These are phyloP conservation scores for Eucalyptus coolabah DNA, from an alignment of 345 rosid species.

Conservation along the genomic window DNA sequence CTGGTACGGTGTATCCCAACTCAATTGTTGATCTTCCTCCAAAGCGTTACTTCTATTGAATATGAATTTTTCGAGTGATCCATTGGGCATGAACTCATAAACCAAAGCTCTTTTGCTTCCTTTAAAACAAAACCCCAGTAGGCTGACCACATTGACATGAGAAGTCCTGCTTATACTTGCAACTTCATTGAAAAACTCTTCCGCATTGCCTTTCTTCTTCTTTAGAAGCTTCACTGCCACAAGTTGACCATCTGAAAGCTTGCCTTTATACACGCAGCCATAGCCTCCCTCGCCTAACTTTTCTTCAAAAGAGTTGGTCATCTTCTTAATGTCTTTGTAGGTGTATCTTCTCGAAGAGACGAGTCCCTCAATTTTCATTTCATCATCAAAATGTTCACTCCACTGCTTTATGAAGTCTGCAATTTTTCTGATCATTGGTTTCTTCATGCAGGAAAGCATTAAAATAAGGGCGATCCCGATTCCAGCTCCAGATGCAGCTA, in stretches of 20 bases:
- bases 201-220: conserved; percentile 30
- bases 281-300: conserved; percentile 29
- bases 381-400: not conserved
- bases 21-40: not conserved
- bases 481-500: not conserved
- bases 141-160: conserved; percentile 23
- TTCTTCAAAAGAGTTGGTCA: conserved; percentile 10
- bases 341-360: conserved; percentile 5
- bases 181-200: conserved; percentile 80
- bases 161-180: conserved; percentile 54
- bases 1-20: not conserved
- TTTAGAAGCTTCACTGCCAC: conserved; percentile 73
- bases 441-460: not conserved
- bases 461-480: not conserved
- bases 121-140: conserved; percentile 6
- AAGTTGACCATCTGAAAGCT: conserved; percentile 59
- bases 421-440: not conserved
- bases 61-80: conserved; percentile 23
- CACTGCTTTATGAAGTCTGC: not conserved
- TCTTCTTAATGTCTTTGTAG: conserved; percentile 8
- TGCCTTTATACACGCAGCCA: conserved; percentile 20
- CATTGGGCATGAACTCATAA: conserved; percentile 25
- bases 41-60: not conserved
- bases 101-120: conserved; percentile 3
- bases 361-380: not conserved